Conservation (phyloP, 2,329 filamentous ascomycete species). For the Exophiala sideris region DNA sequence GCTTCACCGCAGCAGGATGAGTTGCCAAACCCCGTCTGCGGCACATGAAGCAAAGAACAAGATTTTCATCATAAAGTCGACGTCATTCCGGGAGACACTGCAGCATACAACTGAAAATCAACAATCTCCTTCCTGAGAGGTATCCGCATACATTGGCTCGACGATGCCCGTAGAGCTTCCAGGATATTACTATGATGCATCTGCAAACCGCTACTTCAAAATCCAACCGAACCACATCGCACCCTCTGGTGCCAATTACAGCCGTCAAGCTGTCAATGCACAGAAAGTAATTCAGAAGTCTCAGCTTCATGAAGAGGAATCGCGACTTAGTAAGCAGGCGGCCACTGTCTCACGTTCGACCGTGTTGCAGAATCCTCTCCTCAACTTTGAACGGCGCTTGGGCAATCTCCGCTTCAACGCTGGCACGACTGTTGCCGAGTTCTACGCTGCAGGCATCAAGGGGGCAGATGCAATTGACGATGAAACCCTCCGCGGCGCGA, state of each 20-base stretch:
- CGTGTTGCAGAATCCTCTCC: constrained; percentile 21
- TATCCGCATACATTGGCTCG: neutral
- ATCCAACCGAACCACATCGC: constrained; percentile 56
- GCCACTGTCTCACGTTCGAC: constrained; percentile 17
- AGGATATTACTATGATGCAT: constrained; percentile 18
- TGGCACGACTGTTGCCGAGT: constrained; percentile 5
- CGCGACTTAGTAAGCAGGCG: neutral
- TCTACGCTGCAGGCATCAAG: constrained; percentile 14
- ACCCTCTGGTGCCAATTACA: constrained; percentile 48
- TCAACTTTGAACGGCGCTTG: constrained; percentile 18
- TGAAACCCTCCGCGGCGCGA: neutral
- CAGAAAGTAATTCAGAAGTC: constrained; percentile 48
- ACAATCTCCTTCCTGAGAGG: too few species aligned
- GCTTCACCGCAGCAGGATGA: too few species aligned
- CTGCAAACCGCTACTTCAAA: constrained; percentile 56
- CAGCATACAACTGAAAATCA: too few species aligned
- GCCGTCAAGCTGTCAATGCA: constrained; percentile 57
- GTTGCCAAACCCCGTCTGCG: too few species aligned
- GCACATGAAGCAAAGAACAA: too few species aligned
- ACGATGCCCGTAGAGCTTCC: constrained; percentile 27
- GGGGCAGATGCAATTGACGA: neutral
- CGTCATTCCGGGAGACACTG: too few species aligned
- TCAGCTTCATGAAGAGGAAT: constrained; percentile 22
- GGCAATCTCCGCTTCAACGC: constrained; percentile 6
- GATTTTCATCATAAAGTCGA: too few species aligned